Base-by-base conservation (phyloP, 2,329 filamentous ascomycete species). In the Acephala macrosclerotiorum region DNA sequence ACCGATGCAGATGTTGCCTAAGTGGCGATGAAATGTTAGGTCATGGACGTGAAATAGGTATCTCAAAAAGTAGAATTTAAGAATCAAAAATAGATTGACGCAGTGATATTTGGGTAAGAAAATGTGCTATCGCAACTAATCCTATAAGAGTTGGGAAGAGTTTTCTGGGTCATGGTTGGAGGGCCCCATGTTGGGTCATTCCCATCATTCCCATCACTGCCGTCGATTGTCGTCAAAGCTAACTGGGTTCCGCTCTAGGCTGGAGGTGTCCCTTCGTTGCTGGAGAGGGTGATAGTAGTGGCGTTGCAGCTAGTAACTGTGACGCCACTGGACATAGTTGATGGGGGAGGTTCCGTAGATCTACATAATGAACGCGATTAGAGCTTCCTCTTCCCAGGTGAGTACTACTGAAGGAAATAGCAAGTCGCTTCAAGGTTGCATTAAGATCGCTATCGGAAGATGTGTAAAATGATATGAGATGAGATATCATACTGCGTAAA, bases 1-100 rank as follows among this genome's bases (percentile, higher is more conserved):
- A 8, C 45, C 45, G 22, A 49, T 49, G 22, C 45, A 49, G 22
- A 49, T 49, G 22, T 49, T 49, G 45, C 22, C 45, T 49, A n/a
- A n/a, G n/a, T n/a, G n/a, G n/a, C n/a, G n/a, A n/a, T n/a, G n/a
- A n/a, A n/a, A n/a, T n/a, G n/a, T n/a, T n/a, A n/a, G n/a, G n/a
- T n/a, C n/a, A n/a, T n/a, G n/a, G n/a, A n/a, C n/a, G n/a, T n/a
- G n/a, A n/a, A n/a, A n/a, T n/a, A n/a, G n/a, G n/a, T n/a, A n/a
- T n/a, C n/a, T n/a, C n/a, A n/a, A n/a, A n/a, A n/a, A n/a, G n/a
- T n/a, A n/a, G n/a, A n/a, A n/a, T n/a, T n/a, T n/a, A n/a, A n/a
- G n/a, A n/a, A n/a, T n/a, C n/a, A n/a, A n/a, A n/a, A n/a, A n/a
- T 7, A n/a, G n/a, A 18, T 7, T 6, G 45, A 49, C 45, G 7